A percentile compares a stretch with the other conserved stretches of the same genome.
Evolutionary conservation across 371 early-diverging fungal genomes (phyloP).

Genomic region (Choanephora cucurbitarum): DNA sequence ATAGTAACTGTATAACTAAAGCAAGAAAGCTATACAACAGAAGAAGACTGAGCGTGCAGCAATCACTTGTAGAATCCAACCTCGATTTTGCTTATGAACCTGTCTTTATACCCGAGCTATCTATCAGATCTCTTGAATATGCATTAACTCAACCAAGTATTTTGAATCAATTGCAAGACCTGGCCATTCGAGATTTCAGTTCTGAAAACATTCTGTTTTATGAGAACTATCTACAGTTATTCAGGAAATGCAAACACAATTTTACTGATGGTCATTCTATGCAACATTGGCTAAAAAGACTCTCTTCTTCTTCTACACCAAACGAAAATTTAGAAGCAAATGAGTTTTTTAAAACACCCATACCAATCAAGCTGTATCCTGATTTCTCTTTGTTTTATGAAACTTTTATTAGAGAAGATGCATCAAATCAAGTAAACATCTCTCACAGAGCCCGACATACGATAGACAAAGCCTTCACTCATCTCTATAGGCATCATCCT

Average conservation of each 20-base stretch:
- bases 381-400: conserved; percentile 37
- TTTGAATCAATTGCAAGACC: conserved; percentile 22
- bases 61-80: neutral
- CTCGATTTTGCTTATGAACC: no score
- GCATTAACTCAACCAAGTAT: conserved; percentile 23
- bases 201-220: conserved; percentile 45
- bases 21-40: neutral
- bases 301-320: neutral
- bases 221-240: conserved; percentile 31
- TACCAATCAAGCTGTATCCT: conserved; percentile 16
- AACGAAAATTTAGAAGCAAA: neutral
- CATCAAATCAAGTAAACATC: conserved; percentile 45
- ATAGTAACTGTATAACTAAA: neutral
- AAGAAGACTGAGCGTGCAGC: neutral
- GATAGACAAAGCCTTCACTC: conserved; percentile 20
- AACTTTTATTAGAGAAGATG: conserved; percentile 31
- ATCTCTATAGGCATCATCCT: conserved; percentile 6
- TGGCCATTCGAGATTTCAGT: conserved; percentile 48
- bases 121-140: conserved; percentile 29
- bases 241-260: conserved; percentile 3
- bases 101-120: conserved; percentile 11
- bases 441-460: conserved; percentile 32
- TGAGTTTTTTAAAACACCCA: conserved; percentile 4
- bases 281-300: conserved; percentile 3
- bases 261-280: neutral